These are phyloP conservation scores for Xylaria sp. DNA, from an alignment of 2,329 filamentous ascomycete genomes.

Conservation along the genomic window DNA sequence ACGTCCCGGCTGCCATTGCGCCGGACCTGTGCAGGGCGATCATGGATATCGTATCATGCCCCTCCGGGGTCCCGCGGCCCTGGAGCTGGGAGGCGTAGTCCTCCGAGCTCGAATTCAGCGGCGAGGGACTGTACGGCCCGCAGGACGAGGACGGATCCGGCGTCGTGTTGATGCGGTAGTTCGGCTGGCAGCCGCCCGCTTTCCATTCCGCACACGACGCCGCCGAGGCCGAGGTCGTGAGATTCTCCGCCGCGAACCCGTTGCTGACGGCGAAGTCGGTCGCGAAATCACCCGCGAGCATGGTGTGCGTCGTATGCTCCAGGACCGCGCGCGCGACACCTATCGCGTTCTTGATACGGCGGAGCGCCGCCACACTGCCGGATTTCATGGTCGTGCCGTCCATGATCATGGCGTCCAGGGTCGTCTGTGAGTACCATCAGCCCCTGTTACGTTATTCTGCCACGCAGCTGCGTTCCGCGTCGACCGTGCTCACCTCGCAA, in stretches of 20 bases:
- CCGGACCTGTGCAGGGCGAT: conserved; percentile 52
- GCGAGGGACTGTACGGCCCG: conserved; percentile 51
- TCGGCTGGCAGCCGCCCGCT: conserved; percentile 51
- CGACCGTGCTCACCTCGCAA: conserved; percentile 48
- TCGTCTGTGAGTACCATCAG: conserved; percentile 45
- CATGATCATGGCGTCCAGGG: conserved; percentile 64
- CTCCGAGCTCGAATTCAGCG: conserved; percentile 32
- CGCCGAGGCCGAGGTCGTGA: conserved; percentile 50
- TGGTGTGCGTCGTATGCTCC: conserved; percentile 56
- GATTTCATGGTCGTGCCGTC: conserved; percentile 59
- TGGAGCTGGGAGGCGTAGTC: conserved; percentile 30
- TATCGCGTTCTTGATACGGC: conserved; percentile 55
- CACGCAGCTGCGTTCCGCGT: neutral
- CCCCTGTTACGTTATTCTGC: neutral
- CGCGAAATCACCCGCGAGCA: conserved; percentile 59
- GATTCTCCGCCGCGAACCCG: conserved; percentile 53
- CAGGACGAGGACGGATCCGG: conserved; percentile 51
- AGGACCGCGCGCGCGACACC: conserved; percentile 57
- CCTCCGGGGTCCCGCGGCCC: no score
- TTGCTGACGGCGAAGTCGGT: conserved; percentile 58
- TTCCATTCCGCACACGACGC: conserved; percentile 52
- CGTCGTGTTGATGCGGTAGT: conserved; percentile 54
- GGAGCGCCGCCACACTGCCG: conserved; percentile 58
- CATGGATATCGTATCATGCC: conserved; percentile 63
- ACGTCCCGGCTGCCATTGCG: conserved; percentile 59